Evolutionary conservation across 257 asterid genomes (phyloP), one percentile per base, ranked within the genome.

Genomic region (Misopates orontium): DNA sequence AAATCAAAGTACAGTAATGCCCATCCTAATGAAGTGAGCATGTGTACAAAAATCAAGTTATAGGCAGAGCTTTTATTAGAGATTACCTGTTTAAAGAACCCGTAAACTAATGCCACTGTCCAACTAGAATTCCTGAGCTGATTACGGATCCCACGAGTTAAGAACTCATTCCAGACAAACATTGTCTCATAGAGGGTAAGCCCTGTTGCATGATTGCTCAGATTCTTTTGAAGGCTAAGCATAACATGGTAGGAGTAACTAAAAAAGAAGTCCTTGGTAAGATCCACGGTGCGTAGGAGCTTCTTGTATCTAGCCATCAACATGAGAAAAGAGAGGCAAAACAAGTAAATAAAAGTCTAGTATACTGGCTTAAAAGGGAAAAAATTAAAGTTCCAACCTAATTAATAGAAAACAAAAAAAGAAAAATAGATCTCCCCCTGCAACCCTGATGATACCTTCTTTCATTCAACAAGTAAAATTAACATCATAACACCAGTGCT

Each of bases 131-230:
- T 88, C 76, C 77, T 82, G 64, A 94, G 85, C 73, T 86, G 97
- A 74, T 69, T 81, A 60, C 97, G 95, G 36, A 94, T 86, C n/a
- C 86, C 89, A 1, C 96, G 97, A 44, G 97, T 90, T 56, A 94
- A 78, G 80, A 80, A 94, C 76, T 90, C 99, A n/a, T 94, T 94
- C 99, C 99, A 90, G 20, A 94, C 97, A 73, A 88, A 94, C 95
- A 94, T 82, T 25, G 96, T 90, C 75, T 94, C 99, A 32, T 90
- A 88, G 40, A 86, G 84, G 15, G 66, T 53, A 40, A 79, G 66
- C 59, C 87, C 85, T 59, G 83, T 71, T 64, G 78, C 87, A 72
- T 80, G 85, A 71, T 80, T 83, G 82, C 89, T 79, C 55, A 83
- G 82, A 55, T 90, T 94, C 87, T 87, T 88, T 69, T 94, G 99